Conservation (phyloP, 1,284 basidiomycete genomes). For the Cryptococcus amylolentus region DNA sequence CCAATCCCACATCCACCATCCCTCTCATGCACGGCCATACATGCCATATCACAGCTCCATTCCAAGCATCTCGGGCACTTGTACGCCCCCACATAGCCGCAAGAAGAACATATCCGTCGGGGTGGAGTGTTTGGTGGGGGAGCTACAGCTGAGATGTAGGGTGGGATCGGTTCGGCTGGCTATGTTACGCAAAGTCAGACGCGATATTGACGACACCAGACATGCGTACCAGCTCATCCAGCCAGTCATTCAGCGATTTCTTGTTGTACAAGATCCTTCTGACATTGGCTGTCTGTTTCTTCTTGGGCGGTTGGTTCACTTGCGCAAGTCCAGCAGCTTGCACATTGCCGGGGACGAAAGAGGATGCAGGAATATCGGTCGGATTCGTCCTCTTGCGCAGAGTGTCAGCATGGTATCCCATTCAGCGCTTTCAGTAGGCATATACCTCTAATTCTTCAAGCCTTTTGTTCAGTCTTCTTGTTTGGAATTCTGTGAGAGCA, state of each 20-base stretch:
- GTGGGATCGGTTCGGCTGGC: conserved; percentile 32
- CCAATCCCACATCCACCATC: conserved; percentile 46
- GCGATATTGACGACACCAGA: background rate
- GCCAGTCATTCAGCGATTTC: conserved; percentile 46
- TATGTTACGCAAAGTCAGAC: conserved; percentile 2
- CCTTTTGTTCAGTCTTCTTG: conserved; percentile 30
- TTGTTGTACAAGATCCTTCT: conserved; percentile 40
- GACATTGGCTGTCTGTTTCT: conserved; percentile 47
- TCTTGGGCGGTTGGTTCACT: conserved; percentile 21
- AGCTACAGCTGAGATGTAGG: conserved; percentile 34
- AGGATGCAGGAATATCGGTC: conserved; percentile 42
- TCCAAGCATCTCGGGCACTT: conserved; percentile 38
- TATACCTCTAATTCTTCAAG: conserved; percentile 47
- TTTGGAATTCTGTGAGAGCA: conserved; percentile 38
- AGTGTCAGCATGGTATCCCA: background rate
- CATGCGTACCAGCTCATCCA: conserved; percentile 41
- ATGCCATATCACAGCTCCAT: conserved; percentile 37
- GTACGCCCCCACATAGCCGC: conserved; percentile 42
- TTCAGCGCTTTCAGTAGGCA: conserved; percentile 5
- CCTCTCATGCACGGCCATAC: conserved; percentile 36
- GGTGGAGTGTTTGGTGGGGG: conserved; percentile 30
- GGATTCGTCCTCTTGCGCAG: conserved; percentile 43
- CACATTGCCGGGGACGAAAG: conserved; percentile 30
- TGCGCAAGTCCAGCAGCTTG: background rate
- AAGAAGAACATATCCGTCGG: conserved; percentile 36